Evolutionary conservation across 371 early-diverging fungal species (phyloP).

Genomic region (Choanephora cucurbitarum): DNA sequence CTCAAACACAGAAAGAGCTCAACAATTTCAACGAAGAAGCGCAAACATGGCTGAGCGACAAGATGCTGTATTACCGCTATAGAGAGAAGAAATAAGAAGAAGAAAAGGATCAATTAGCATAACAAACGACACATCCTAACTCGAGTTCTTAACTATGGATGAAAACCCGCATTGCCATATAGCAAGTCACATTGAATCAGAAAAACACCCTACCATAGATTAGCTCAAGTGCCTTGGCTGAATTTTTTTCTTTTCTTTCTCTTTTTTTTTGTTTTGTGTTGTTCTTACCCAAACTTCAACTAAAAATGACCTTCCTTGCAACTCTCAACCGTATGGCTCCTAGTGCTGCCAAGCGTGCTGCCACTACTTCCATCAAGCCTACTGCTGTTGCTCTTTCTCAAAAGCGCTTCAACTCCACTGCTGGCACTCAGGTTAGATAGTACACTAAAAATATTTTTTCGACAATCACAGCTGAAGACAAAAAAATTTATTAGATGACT

Average conservation of each 20-base stretch:
- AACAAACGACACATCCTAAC: too few relatives aligned
- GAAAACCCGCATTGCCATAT: too few relatives aligned
- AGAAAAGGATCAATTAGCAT: too few relatives aligned
- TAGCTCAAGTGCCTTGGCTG: too few relatives aligned
- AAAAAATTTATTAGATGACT: slow-evolving; percentile 71
- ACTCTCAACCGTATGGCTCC: slow-evolving; percentile 50
- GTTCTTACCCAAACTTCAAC: background rate
- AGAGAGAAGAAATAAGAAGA: too few relatives aligned
- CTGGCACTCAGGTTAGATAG: slow-evolving; percentile 37
- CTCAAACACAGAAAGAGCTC: too few relatives aligned
- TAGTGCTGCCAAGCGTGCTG: slow-evolving; percentile 38
- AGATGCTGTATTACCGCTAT: too few relatives aligned
- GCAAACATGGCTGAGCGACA: too few relatives aligned
- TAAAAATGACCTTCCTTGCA: slow-evolving; percentile 46
- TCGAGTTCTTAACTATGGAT: too few relatives aligned
- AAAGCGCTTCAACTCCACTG: slow-evolving; percentile 47
- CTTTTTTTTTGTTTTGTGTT: slow-evolving; percentile 12
- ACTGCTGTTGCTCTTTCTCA: slow-evolving; percentile 40
- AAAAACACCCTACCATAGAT: too few relatives aligned
- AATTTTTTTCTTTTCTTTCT: slow-evolving; percentile 10
- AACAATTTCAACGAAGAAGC: too few relatives aligned
- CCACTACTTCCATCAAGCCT: slow-evolving; percentile 36
- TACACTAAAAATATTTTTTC: background rate
- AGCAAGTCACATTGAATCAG: too few relatives aligned
- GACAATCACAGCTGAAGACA: background rate